Conservation (phyloP, 1,284 basidiomycete genomes). For the Sphaerobolus stellatus region DNA sequence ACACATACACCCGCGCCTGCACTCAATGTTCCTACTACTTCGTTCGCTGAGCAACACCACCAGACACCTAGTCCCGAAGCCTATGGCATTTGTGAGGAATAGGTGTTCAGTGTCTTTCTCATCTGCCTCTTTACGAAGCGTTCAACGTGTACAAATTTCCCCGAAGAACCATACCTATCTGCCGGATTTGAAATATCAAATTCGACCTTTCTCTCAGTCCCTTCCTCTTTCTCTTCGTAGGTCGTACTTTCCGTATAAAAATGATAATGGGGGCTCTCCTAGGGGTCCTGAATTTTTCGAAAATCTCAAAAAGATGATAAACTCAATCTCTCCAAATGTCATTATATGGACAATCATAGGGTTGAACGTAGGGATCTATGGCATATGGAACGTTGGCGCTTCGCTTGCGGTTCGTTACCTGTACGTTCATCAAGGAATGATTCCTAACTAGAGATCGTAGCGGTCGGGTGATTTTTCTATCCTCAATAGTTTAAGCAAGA, state of each 20-base stretch:
- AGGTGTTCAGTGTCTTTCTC: too few species aligned
- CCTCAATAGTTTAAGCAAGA: slow-evolving; percentile 59
- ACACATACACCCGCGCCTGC: too few species aligned
- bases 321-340: slow-evolving; percentile 35
- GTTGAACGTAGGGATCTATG: slow-evolving; percentile 45
- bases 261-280: background rate
- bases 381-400: slow-evolving; percentile 41
- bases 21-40: too few species aligned
- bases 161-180: too few species aligned
- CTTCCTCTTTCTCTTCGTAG: slow-evolving; percentile 4
- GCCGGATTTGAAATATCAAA: too few species aligned
- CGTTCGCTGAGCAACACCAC: too few species aligned
- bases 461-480: slow-evolving; percentile 45
- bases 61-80: too few species aligned
- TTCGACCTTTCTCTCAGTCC: slow-evolving; percentile 7
- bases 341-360: slow-evolving; percentile 48
- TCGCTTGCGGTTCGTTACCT: slow-evolving; percentile 37
- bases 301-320: slow-evolving; percentile 24
- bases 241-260: slow-evolving; percentile 6
- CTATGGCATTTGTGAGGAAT: too few species aligned
- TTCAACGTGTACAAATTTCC: background rate
- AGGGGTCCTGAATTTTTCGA: background rate
- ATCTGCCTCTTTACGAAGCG: too few species aligned
- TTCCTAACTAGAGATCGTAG: background rate
- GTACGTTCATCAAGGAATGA: background rate